These are phyloP conservation scores for Canariomyces notabilis DNA, from an alignment of 2,329 filamentous ascomycete species.

Conservation along the genomic window DNA sequence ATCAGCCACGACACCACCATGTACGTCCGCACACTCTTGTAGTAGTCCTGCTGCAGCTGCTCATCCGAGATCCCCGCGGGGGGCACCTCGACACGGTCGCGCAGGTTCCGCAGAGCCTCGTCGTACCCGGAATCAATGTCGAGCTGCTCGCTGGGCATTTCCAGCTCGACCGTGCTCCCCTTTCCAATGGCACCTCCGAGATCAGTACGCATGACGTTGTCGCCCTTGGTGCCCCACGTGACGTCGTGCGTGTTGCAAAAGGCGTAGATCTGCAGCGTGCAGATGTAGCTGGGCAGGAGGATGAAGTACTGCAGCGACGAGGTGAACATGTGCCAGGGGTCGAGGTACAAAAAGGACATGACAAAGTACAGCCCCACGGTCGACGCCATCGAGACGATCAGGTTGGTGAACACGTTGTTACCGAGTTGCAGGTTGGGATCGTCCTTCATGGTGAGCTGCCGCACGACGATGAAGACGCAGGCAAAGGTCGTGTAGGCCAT, in stretches of 20 bases:
- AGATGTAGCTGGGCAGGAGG: constrained; percentile 88
- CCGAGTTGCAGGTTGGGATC: constrained; percentile 54
- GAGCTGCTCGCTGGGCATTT: constrained; percentile 96
- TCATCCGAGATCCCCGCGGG: constrained; percentile 57
- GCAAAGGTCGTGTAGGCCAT: constrained; percentile 95
- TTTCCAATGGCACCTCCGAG: constrained; percentile 78
- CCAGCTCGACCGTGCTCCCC: constrained; percentile 78
- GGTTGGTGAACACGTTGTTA: constrained; percentile 89
- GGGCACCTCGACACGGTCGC: constrained; percentile 83
- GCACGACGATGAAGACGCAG: constrained; percentile 79
- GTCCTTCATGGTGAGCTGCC: constrained; percentile 58
- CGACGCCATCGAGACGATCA: constrained; percentile 83
- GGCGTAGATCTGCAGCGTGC: constrained; percentile 94
- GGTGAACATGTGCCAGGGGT: constrained; percentile 99
- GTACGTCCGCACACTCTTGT: constrained; percentile 94
- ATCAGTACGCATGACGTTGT: constrained; percentile 91
- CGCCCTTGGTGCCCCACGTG: constrained; percentile 97
- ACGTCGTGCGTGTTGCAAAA: constrained; percentile 99
- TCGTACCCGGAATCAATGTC: constrained; percentile 98
- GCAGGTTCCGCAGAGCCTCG: constrained; percentile 90
- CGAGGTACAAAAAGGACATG: constrained; percentile 93
- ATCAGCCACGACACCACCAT: constrained; percentile 96
- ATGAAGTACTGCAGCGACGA: constrained; percentile 87
- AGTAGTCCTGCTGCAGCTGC: constrained; percentile 97
- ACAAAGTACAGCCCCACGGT: constrained; percentile 93